phyloP scores from a whole-genome alignment of 202 grass and related monocot genomes.

The Zoysia matrella region DNA sequence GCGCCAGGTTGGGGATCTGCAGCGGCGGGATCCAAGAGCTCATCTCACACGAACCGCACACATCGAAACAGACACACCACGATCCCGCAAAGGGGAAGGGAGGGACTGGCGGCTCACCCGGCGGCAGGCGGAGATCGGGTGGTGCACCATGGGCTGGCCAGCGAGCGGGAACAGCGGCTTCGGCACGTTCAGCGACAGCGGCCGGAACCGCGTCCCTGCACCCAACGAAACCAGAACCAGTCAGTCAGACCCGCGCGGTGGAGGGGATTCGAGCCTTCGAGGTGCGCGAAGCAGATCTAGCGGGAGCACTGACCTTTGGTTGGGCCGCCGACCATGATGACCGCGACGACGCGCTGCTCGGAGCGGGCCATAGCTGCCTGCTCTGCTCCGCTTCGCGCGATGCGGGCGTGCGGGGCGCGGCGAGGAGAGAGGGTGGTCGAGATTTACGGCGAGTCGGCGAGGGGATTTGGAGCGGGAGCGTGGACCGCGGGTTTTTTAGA shows the following conservation, averaged over 20 bases:
- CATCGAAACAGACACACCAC: neutral
- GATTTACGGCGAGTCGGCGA: constrained; percentile 37
- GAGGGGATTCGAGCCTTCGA: neutral
- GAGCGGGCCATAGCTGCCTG: constrained; percentile 63
- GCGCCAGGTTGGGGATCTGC: constrained; percentile 97
- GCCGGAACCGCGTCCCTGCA: constrained; percentile 93
- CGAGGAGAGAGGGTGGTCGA: constrained; percentile 10
- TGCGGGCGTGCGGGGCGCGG: constrained; percentile 12
- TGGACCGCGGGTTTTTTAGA: constrained; percentile 30
- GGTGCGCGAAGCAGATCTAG: constrained; percentile 40
- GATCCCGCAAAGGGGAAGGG: constrained; percentile 5
- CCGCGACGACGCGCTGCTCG: constrained; percentile 87
- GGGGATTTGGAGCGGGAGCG: constrained; percentile 19
- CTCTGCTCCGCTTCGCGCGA: constrained; percentile 1
- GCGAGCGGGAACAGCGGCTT: constrained; percentile 99
- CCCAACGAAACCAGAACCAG: constrained; percentile 1
- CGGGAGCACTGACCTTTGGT: constrained; percentile 66
- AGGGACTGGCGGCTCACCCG: constrained; percentile 50
- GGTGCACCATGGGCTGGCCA: constrained; percentile 99
- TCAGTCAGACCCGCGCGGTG: constrained; percentile 6
- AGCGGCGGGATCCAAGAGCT: constrained; percentile 39
- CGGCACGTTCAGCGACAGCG: constrained; percentile 94
- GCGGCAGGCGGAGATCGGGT: constrained; percentile 88
- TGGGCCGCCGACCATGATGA: constrained; percentile 98
- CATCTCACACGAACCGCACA: neutral